Evolutionary conservation across 2,329 filamentous ascomycete genomes (phyloP).

Genomic region (Lasiodiplodia sp.): DNA sequence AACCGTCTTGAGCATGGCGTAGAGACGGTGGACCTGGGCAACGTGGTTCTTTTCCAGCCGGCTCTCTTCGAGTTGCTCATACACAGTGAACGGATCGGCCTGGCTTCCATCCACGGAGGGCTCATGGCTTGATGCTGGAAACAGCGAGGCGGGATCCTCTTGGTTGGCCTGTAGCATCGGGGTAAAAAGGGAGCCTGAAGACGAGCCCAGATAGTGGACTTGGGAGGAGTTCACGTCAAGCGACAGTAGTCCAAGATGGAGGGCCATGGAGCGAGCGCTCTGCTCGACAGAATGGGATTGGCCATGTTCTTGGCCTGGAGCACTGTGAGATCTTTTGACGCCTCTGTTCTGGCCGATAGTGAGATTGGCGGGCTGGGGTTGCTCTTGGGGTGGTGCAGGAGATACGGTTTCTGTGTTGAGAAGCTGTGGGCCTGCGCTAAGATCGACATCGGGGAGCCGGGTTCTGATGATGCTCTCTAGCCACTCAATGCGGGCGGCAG

Average conservation of each 20-base stretch:
- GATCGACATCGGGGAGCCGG: slow-evolving; percentile 41
- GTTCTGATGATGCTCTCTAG: slow-evolving; percentile 43
- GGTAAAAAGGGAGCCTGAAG: slow-evolving; percentile 47
- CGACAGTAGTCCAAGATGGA: slow-evolving; percentile 48
- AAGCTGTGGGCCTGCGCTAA: slow-evolving; percentile 40
- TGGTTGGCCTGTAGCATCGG: slow-evolving; percentile 35
- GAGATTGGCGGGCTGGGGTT: neutral
- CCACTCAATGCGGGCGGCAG: slow-evolving; percentile 45
- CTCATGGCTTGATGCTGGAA: neutral
- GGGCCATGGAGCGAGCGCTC: slow-evolving; percentile 41
- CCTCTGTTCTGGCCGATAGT: neutral
- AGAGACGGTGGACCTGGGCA: neutral
- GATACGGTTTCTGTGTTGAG: slow-evolving; percentile 31
- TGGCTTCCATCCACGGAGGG: neutral
- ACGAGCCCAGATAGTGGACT: slow-evolving; percentile 49
- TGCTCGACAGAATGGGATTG: neutral
- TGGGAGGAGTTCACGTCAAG: slow-evolving; percentile 50
- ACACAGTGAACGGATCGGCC: neutral
- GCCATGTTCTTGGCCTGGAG: neutral
- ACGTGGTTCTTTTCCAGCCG: neutral
- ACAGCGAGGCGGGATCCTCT: neutral
- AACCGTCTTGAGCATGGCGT: slow-evolving; percentile 27
- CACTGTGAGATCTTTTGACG: neutral
- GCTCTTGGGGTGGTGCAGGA: neutral
- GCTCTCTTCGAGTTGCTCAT: neutral